Conservation (phyloP, 2,329 filamentous ascomycete species). For the Fusarium begoniae region DNA sequence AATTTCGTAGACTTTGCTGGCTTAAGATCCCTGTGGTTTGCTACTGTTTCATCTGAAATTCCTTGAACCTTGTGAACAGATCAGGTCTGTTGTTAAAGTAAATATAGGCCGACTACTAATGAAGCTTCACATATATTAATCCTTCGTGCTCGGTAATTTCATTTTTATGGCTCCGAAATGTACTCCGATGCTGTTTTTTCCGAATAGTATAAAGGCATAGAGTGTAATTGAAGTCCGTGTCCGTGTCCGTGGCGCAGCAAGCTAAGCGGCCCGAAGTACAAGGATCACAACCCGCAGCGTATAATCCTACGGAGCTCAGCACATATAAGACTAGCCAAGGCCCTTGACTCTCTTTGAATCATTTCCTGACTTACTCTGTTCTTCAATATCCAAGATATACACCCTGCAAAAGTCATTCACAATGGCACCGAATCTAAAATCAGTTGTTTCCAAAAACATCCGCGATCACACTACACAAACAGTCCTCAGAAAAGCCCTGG, state of each 20-base stretch:
- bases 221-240: neutral
- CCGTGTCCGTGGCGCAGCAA: neutral
- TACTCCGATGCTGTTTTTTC: neutral
- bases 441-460: neutral
- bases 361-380: neutral
- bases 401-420: fast-evolving
- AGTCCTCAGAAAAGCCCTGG: neutral
- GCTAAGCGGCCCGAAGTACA: neutral
- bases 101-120: no score
- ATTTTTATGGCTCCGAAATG: neutral
- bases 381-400: fast-evolving
- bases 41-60: no score
- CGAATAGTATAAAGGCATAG: no score
- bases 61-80: no score
- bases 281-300: neutral
- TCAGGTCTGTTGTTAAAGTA: no score
- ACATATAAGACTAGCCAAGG: neutral
- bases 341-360: no score
- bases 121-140: no score
- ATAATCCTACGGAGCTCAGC: neutral
- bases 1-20: fast-evolving
- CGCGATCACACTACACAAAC: slow-evolving; percentile 3
- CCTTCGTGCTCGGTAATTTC: no score
- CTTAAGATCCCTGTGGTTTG: fast-evolving
- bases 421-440: slow-evolving; percentile 10